Base-by-base conservation (phyloP, 176 grass and related monocot species). In the Dactylis glomerata region DNA sequence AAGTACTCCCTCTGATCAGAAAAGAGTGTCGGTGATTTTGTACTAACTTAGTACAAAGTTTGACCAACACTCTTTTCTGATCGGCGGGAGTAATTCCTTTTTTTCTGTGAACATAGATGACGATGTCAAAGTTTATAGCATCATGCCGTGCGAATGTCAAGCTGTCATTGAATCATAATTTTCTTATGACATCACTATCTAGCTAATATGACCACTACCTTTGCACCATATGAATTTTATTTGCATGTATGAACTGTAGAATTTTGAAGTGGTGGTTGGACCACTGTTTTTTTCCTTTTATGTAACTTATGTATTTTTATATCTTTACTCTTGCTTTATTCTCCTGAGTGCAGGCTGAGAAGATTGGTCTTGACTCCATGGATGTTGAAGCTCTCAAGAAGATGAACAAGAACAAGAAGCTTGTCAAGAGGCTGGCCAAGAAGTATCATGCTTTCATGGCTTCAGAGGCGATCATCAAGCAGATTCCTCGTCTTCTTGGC, bases 371-470 rank as follows among this genome's bases (percentile, higher is more conserved):
- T 68, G 94, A 96, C n/a, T 96, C 73, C 68, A 96, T 96, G 94
- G 94, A 96, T 76, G 93, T 96, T 62, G 93, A 96, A 71, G 74
- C 73, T 42, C 87, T 96, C 61, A 96, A 96, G 47, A 95, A 95
- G 55, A 96, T 92, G 94, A 96, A 93, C 77, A 96, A 96, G 84
- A 96, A 92, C 66, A 96, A 96, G 91, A 96, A 96, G 86, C 86
- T 95, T 54, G 93, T 95, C 17, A 95, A 95, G 85, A 92, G 79
- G 70, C 88, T 95, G 58, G 93, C 88, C 57, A 96, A 96, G 90
- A 96, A 96, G 51, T 96, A 96, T 50, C 93, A 96, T 76, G 86
- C 94, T 87, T 96, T 96, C 86, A 82, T 96, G 77, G 94, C 94
- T 27, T 96, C 91, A 6, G 91, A 96, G 73, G 91, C 91, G 71